Base-by-base conservation (phyloP, 148 eudicot genomes). In the Fagopyrum tataricum region DNA sequence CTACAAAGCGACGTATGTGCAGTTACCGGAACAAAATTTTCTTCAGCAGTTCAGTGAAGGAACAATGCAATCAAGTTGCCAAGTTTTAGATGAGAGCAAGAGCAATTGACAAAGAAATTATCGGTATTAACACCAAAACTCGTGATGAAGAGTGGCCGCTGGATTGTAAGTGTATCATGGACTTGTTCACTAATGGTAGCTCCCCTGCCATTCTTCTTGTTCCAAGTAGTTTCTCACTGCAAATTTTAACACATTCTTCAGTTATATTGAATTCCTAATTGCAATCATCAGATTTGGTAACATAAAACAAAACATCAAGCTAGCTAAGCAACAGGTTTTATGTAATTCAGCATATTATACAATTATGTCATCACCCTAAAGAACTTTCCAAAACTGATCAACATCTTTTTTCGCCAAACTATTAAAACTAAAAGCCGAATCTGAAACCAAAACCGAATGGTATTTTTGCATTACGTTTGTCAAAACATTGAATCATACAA, bases 141-240 rank as follows among this genome's bases (percentile, higher is more conserved):
- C 83, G 7, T 64, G 4, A 4, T 31, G 77, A 76, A 78, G 75
- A 62, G 53, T 77, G 21, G 5, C 85, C 78, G 8, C 68, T 79
- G 39, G 79, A 48, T 68, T 72, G 92, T 70, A 90, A 72, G 72
- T 92, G 79, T 96, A 95, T 90, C 94, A 87, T 90, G 15, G 92
- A 73, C 77, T 88, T 88, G 85, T 96, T 96, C 76, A 96, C 90
- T 68, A 96, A 72, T 40, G 99, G 99, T 72, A 92, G 87, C 72
- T 96, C 99, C 4, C 94, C 99, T 7, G 85, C 80, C 79, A 90
- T 89, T 70, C 82, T 88, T 76, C 83, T 73, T 17, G 75, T 74
- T 62, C 79, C 94, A 43, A 96, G 83, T 81, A 96, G 73, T 64
- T 90, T 88, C 72, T 77, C 62, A 77, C 99, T 96, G 94, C 84